Evolutionary conservation across 2,329 filamentous ascomycete species (phyloP), one percentile per base, ranked within the genome.

Genomic region (Hypoxylon sp.): DNA sequence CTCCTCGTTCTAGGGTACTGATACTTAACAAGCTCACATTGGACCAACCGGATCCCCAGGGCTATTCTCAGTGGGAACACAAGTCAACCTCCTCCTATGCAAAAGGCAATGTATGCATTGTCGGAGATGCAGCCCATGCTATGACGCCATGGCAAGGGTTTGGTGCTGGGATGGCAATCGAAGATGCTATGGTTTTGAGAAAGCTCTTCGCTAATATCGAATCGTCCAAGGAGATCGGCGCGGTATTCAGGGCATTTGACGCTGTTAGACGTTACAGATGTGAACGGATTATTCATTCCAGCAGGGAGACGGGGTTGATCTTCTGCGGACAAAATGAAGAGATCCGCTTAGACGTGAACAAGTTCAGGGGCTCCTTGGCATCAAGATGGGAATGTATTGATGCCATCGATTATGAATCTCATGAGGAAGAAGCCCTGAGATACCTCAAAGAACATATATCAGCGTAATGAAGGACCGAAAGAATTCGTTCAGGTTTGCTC

Each of bases 51-150:
- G 52, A 69, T 2, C 50, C 39, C 1, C 13, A 53, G 3, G 59
- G 53, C 3, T 73, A 72, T 24, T 72, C 65, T 1, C 46, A 66
- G 11, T 70, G 63, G 65, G 71, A 73, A 14, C 68, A 73, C 17
- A 73, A 71, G 26, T 35, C 42, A 8, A 73, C 67, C 1, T 62
- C 72, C 3, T 37, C 13, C 6, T 73, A 72, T 60, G 46, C 24
- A 3, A 57, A 60, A 3, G 57, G 48, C 13, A 13, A 37, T 1
- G 56, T 72, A 3, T 71, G 68, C 37, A 13, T 73, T 19, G 47
- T 60, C 14, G 56, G 56, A 22, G 56, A 60, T 14, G 56, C 56
- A 9, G 51, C 51, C n/a, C 51, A 54, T 35, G 51, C 51, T 10
- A 54, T 35, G 33, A 54, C 51, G 22, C 51, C 51, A 33, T 54